Evolutionary conservation across 192 early-diverging fungal species (phyloP).

Genomic region (Diversispora epigaea): DNA sequence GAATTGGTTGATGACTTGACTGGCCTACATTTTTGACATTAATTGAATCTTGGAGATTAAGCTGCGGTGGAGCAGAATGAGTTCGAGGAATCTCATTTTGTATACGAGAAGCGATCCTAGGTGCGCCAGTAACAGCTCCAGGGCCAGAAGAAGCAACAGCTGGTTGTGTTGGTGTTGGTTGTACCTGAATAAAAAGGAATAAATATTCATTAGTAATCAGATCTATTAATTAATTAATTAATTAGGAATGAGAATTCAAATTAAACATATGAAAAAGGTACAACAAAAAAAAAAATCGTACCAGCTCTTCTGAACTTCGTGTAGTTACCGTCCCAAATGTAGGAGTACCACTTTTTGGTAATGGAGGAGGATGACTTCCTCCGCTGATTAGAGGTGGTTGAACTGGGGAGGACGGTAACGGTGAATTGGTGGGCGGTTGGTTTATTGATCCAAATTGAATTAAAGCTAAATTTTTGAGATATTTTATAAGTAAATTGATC

Average conservation of each 20-base stretch:
- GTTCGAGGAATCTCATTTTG: constrained; percentile 23
- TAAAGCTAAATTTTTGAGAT: background rate
- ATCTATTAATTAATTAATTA: too few relatives aligned
- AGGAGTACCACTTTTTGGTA: background rate
- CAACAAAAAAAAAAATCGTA: background rate
- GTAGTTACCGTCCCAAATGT: constrained; percentile 15
- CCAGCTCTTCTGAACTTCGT: constrained; percentile 8
- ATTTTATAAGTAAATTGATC: background rate
- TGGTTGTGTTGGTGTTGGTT: constrained; percentile 11
- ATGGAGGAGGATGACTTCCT: background rate
- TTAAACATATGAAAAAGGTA: background rate
- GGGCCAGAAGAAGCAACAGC: background rate
- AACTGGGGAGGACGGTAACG: background rate
- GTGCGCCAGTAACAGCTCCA: background rate
- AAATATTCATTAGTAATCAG: background rate
- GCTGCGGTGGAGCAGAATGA: constrained; percentile 19
- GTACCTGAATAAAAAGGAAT: background rate
- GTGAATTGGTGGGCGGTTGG: background rate
- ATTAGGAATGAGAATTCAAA: too few relatives aligned
- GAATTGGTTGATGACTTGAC: background rate
- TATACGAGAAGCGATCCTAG: background rate
- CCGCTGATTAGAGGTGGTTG: background rate
- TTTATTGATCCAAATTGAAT: constrained; percentile 31
- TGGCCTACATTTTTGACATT: background rate
- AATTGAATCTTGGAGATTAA: constrained; percentile 18